Evolutionary conservation across 208 protist species (phyloP), one percentile per base, ranked within the genome.

Genomic region (Acanthamoeba sp.): DNA sequence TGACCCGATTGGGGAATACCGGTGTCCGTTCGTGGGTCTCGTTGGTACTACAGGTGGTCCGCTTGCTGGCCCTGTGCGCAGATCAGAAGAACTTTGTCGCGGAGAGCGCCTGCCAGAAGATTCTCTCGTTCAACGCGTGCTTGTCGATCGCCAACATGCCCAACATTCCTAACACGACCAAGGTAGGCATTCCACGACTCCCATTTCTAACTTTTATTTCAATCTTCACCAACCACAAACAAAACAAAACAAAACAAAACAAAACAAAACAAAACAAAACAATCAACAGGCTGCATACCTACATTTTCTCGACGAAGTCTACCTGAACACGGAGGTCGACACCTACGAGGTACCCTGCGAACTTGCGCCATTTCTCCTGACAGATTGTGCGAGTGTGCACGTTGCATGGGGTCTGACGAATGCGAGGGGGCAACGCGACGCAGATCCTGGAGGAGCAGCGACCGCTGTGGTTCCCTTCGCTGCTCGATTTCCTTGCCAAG

Each of bases 61-160:
- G 90, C 22, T n/a, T 93, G 59, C 69, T 93, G 29, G 90, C 66
- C 16, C 2, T 82, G 36, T 93, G 90, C 52, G 90, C 90, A 7
- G 90, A 93, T 40, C 90, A 93, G 36, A 93, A 93, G 90, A 93
- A 93, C 71, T 93, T 50, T 32, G 36, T 93, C 24, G 90, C 90
- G 24, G 90, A 93, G 90, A 84, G 64, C 32, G 90, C 90, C 7
- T 93, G 90, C 34, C 90, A 93, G n/a, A 93, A 93, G 71, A 45
- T 93, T 7, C 69, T 93, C 9, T 76, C 66, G 32, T 93, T 93
- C n/a, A 9, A 66, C 34, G 62, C 59, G 7, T 93, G 90, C 36
- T 38, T 93, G 32, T 48, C 59, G 32, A 93, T 93, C n/a, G n/a
- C 84, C 29, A 93, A 76, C 40, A 69, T 84, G 32, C 42, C 66